Percentiles rank a stretch among this genome's conserved stretches.
phyloP scores from a whole-genome alignment of 345 rosid genomes.

The Sonneratia caseolaris region DNA sequence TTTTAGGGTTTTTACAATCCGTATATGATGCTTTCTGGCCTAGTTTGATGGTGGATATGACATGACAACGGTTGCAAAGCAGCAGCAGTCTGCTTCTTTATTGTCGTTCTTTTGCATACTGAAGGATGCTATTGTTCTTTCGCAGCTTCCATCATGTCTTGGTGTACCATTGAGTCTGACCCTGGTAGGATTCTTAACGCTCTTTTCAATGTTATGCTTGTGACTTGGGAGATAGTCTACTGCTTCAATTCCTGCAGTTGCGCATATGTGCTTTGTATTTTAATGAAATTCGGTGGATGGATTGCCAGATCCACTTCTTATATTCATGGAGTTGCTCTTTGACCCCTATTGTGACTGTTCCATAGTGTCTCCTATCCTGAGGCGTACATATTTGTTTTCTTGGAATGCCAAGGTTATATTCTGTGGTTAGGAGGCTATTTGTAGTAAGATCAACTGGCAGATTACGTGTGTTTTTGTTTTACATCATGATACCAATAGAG shows the following conservation, averaged over 20 bases:
- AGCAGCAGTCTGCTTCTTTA: neutral
- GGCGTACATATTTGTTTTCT: neutral
- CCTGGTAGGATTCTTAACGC: constrained; percentile 48
- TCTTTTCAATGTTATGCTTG: neutral
- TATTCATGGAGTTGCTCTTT: too few species aligned
- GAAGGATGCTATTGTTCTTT: neutral
- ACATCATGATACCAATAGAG: neutral
- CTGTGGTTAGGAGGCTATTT: neutral
- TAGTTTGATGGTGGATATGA: neutral
- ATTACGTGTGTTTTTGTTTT: neutral
- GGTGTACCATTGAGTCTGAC: constrained; percentile 99
- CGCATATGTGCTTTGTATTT: neutral
- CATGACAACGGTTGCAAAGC: too few species aligned
- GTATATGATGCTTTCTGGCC: neutral
- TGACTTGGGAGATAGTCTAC: neutral
- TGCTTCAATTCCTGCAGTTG: neutral
- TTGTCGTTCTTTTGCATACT: neutral
- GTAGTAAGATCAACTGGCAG: neutral
- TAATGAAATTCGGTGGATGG: neutral
- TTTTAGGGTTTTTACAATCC: neutral
- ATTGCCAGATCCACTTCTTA: too few species aligned
- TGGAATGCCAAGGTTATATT: neutral
- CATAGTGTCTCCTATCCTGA: neutral
- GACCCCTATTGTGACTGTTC: neutral
- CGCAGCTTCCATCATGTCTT: constrained; percentile 64